A percentile compares a stretch with the other conserved stretches of the same genome.
phyloP scores from a whole-genome alignment of 2,329 filamentous ascomycete species.

The Tolypocladium endophyticum region DNA sequence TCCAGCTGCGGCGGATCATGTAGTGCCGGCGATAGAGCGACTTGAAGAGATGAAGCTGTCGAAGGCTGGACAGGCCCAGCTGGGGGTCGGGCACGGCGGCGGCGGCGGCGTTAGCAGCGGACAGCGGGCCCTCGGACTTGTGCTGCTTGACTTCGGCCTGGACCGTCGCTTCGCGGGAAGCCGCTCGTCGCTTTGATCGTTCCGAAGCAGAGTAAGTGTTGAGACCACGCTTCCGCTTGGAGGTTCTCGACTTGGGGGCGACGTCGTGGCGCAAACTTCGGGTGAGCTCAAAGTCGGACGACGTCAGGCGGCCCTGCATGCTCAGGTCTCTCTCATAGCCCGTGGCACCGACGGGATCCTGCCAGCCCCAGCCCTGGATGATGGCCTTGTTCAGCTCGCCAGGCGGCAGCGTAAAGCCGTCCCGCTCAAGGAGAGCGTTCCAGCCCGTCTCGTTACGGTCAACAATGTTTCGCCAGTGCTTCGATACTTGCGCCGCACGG shows the following conservation, averaged over 20 bases:
- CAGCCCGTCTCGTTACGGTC: slow-evolving; percentile 92
- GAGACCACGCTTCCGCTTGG: slow-evolving; percentile 46
- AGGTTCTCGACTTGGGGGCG: slow-evolving; percentile 33
- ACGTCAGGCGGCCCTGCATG: slow-evolving; percentile 39
- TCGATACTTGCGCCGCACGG: slow-evolving; percentile 84
- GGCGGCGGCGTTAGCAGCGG: slow-evolving; percentile 76
- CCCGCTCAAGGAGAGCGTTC: slow-evolving; percentile 81
- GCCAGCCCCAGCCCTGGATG: slow-evolving; percentile 93
- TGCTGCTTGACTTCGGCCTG: slow-evolving; percentile 33
- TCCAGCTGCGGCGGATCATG: slow-evolving; percentile 88
- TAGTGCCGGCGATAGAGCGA: slow-evolving; percentile 89
- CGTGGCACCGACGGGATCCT: slow-evolving; percentile 66
- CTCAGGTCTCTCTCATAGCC: slow-evolving; percentile 77
- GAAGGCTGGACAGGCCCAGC: slow-evolving; percentile 66
- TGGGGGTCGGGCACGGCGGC: slow-evolving; percentile 72
- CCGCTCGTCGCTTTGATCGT: slow-evolving; percentile 42
- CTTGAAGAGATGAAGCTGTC: slow-evolving; percentile 87
- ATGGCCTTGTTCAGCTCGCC: slow-evolving; percentile 83
- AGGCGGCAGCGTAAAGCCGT: slow-evolving; percentile 68
- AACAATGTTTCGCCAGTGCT: slow-evolving; percentile 81
- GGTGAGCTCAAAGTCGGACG: slow-evolving; percentile 41
- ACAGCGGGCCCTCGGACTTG: slow-evolving; percentile 72
- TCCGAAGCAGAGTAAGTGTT: slow-evolving; percentile 34
- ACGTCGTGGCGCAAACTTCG: slow-evolving; percentile 29
- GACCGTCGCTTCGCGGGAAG: slow-evolving; percentile 29